Evolutionary conservation across 2,329 filamentous ascomycete genomes (phyloP).

Genomic region (Rugonectria rugulosa): DNA sequence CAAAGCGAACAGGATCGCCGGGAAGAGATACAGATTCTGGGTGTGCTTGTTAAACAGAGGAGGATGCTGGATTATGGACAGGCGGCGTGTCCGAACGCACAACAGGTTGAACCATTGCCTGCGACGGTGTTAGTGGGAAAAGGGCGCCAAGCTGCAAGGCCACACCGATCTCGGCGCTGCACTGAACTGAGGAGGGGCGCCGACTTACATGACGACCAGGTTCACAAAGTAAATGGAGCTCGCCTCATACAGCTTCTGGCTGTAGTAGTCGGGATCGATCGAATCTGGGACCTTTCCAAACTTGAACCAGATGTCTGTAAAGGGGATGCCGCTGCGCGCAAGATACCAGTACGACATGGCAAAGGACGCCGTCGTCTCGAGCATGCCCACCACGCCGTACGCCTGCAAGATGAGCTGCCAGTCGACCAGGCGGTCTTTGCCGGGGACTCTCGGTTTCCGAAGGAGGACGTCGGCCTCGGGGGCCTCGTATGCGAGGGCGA

Average conservation of each 20-base stretch:
- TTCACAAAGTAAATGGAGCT: slow-evolving; percentile 83
- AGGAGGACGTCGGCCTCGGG: slow-evolving; percentile 79
- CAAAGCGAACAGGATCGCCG: slow-evolving; percentile 73
- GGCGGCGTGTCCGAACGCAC: slow-evolving; percentile 69
- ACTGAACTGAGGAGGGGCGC: too few relatives aligned
- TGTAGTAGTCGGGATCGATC: slow-evolving; percentile 63
- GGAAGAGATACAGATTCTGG: slow-evolving; percentile 73
- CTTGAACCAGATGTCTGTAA: slow-evolving; percentile 71
- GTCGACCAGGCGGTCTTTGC: slow-evolving; percentile 76
- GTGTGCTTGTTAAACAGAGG: slow-evolving; percentile 70
- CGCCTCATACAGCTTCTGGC: slow-evolving; percentile 65
- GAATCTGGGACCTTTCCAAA: slow-evolving; percentile 63
- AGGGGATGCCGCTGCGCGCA: slow-evolving; percentile 68
- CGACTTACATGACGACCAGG: slow-evolving; percentile 72
- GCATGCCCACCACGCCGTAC: slow-evolving; percentile 74
- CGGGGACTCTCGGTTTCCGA: slow-evolving; percentile 71
- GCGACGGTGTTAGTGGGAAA: slow-evolving; percentile 18
- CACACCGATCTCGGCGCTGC: slow-evolving; percentile 20
- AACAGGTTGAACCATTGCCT: slow-evolving; percentile 78
- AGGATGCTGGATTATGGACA: slow-evolving; percentile 76
- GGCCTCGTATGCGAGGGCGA: slow-evolving; percentile 77
- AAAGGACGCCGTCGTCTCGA: slow-evolving; percentile 67
- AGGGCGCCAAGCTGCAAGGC: background rate
- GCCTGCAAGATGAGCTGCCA: slow-evolving; percentile 76
- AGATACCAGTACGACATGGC: slow-evolving; percentile 74